A percentile compares a stretch with the other conserved stretches of the same genome.
Evolutionary conservation across 2,329 filamentous ascomycete species (phyloP).

Genomic region (Mollisiaceae sp.): DNA sequence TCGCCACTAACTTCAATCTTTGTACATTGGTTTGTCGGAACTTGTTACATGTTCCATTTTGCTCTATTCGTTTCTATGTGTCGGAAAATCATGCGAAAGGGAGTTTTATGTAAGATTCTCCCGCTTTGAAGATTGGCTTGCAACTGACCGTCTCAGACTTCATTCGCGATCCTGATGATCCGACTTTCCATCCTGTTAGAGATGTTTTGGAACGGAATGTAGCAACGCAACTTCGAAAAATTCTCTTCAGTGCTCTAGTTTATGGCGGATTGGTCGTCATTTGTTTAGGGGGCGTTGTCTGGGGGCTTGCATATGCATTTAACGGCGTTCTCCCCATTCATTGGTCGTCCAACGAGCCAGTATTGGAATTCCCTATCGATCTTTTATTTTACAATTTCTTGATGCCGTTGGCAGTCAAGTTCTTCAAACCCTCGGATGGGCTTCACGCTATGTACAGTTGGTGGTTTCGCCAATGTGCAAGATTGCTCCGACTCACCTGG

Average conservation of each 20-base stretch:
- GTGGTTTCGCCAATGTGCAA: constrained; percentile 93
- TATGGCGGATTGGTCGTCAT: constrained; percentile 93
- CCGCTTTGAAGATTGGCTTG: not conserved
- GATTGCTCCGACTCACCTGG: constrained; percentile 79
- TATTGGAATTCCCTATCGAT: constrained; percentile 93
- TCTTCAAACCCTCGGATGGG: constrained; percentile 83
- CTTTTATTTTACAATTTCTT: constrained; percentile 96
- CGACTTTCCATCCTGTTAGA: constrained; percentile 95
- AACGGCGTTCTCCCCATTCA: constrained; percentile 83
- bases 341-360: constrained; percentile 90
- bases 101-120: constrained; percentile 79
- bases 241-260: constrained; percentile 92
- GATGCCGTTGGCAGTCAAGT: constrained; percentile 83
- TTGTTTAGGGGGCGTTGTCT: constrained; percentile 93
- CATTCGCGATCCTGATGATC: constrained; percentile 96
- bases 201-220: constrained; percentile 95
- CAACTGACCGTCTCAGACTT: constrained; percentile 68
- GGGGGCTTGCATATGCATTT: constrained; percentile 76
- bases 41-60: constrained; percentile 99
- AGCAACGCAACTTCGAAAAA: constrained; percentile 91
- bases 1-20: constrained; percentile 92
- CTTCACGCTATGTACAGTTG: constrained; percentile 88
- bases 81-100: constrained; percentile 93
- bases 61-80: constrained; percentile 99
- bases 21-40: constrained; percentile 98